These are phyloP conservation scores for Alternaria tenuissima DNA, from an alignment of 2,329 filamentous ascomycete species.

Conservation along the genomic window DNA sequence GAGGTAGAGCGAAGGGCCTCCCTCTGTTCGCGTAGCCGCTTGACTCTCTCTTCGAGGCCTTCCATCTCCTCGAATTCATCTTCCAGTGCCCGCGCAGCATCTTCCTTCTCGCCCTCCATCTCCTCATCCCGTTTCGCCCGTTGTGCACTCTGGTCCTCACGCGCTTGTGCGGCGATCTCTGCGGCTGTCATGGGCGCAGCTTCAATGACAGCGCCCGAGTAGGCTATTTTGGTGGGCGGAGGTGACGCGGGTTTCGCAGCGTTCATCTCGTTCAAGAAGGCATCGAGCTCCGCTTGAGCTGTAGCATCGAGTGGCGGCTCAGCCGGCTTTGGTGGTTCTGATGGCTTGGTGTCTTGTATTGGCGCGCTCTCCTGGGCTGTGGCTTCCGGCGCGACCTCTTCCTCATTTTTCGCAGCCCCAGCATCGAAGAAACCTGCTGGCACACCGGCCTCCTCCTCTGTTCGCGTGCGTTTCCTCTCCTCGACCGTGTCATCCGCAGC, in stretches of 20 bases:
- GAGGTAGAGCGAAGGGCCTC: constrained; percentile 51
- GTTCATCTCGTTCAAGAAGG: constrained; percentile 61
- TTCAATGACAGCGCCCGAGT: constrained; percentile 53
- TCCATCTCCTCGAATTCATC: constrained; percentile 63
- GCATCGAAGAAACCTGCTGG: constrained; percentile 49
- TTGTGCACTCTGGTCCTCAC: constrained; percentile 55
- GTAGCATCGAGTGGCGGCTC: constrained; percentile 25
- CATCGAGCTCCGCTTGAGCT: constrained; percentile 64
- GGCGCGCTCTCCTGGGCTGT: constrained; percentile 7
- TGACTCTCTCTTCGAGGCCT: constrained; percentile 56
- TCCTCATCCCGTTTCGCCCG: constrained; percentile 54
- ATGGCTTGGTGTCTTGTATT: constrained; percentile 11
- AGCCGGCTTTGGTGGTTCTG: constrained; percentile 16
- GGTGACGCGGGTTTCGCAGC: constrained; percentile 83
- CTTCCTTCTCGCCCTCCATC: constrained; percentile 58
- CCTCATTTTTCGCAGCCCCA: constrained; percentile 24
- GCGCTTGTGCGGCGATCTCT: constrained; percentile 56
- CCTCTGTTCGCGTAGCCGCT: constrained; percentile 55
- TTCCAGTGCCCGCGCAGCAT: constrained; percentile 54
- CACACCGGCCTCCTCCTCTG: constrained; percentile 42
- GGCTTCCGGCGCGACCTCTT: constrained; percentile 6
- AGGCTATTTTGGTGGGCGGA: constrained; percentile 67
- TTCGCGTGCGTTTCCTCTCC: constrained; percentile 45
- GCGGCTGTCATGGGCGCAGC: constrained; percentile 57
- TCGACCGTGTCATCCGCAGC: constrained; percentile 40